Base-by-base conservation (phyloP, 2,329 filamentous ascomycete species). In the Coniosporium tulheliwenetii region DNA sequence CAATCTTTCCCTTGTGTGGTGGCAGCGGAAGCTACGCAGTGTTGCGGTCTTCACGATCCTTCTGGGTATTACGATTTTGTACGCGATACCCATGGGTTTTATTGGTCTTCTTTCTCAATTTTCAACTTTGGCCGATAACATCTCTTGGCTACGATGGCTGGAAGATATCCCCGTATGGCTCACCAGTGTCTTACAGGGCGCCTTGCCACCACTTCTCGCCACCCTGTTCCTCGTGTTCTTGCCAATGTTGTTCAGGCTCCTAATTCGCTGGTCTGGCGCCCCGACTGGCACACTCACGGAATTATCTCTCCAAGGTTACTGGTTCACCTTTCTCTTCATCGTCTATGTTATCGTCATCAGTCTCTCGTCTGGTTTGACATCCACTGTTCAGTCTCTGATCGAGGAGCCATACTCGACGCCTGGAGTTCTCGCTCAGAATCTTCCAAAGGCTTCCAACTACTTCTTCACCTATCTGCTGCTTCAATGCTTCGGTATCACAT, bases 401-500 rank as follows among this genome's bases (percentile, higher is more conserved):
- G 59, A 74, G 31, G 70, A 84, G 37, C 77, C 85, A 7, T 62
- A 66, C n/a, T 70, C 70, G 32, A 74, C 93, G 43, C 75, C 91
- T 0, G 59, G 75, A 13, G 69, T 82, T 0, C 65, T 98, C 26
- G 89, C 89, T 0, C 58, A 67, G 9, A 91, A 87, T 44, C 65
- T 98, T 5, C 91, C 91, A 2, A 82, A 77, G 49, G 81, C 87
- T 0, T 82, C 85, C 50, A 94, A 95, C 56, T 98, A 96, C 61
- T 98, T 96, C 67, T 96, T 95, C 69, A 89, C 85, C 1, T 98
- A 98, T 71, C 87, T 98, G 78, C 81, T 95, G 55, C 77, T 98
- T 8, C 91, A 96, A 53, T 85, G 87, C 0, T 70, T 96, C 51
- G 86, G 85, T 46, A 86, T 85, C 46, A 94, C 86, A 58, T 89